Percentiles rank a stretch among this genome's conserved stretches.
phyloP scores from a whole-genome alignment of 257 asterid species.

The Lycium barbarum region DNA sequence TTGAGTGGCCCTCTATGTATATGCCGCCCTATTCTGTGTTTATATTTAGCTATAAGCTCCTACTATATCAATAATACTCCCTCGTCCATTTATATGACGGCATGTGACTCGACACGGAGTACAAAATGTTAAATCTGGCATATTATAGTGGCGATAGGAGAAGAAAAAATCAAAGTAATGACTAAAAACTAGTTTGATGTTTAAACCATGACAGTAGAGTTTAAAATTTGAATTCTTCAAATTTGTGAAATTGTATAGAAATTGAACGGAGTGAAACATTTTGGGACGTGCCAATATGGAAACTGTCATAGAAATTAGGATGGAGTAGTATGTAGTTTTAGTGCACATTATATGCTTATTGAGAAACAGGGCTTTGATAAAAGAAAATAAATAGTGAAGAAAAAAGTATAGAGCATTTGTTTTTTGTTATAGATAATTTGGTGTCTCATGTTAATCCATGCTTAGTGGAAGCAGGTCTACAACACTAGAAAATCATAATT shows the following conservation, averaged over 20 bases:
- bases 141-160: neutral
- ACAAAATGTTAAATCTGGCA: neutral
- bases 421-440: neutral
- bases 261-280: neutral
- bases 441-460: neutral
- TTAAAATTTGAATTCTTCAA: neutral
- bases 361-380: neutral
- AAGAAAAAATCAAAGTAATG: neutral
- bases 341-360: neutral
- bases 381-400: neutral
- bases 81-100: neutral
- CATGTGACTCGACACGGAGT: neutral
- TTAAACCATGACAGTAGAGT: neutral
- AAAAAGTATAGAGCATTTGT: neutral
- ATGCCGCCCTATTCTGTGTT: neutral
- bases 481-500: neutral
- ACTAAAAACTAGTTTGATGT: neutral
- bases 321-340: neutral
- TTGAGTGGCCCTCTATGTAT: neutral
- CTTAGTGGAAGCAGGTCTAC: conserved; percentile 11
- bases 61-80: neutral
- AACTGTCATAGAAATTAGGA: neutral
- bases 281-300: neutral
- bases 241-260: neutral
- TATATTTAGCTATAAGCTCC: neutral